Percentiles rank a stretch among this genome's conserved stretches.
phyloP scores from a whole-genome alignment of 75 land plant species.

The Picea glauca region DNA sequence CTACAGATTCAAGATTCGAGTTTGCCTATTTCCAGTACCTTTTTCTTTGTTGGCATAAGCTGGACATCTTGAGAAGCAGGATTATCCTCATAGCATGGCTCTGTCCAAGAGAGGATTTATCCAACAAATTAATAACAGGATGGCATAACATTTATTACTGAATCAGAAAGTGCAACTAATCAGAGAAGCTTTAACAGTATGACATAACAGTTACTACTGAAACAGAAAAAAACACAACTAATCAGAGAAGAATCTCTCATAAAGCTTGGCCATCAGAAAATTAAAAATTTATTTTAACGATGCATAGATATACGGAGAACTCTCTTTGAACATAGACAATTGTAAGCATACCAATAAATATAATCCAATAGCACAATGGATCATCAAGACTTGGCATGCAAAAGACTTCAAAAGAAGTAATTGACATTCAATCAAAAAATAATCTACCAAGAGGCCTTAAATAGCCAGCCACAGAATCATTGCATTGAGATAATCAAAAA shows the following conservation, averaged over 20 bases:
- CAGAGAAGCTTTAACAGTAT: neutral
- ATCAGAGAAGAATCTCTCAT: neutral
- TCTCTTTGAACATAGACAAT: no score
- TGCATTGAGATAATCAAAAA: neutral
- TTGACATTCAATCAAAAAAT: neutral
- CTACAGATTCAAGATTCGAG: neutral
- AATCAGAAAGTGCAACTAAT: neutral
- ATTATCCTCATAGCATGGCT: conserved; percentile 1
- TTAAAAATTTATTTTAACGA: no score
- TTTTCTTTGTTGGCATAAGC: conserved; percentile 5
- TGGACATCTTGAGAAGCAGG: neutral
- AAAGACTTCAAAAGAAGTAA: no score
- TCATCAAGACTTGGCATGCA: no score
- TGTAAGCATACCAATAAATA: no score
- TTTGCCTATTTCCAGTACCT: neutral
- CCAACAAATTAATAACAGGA: conserved; percentile 1
- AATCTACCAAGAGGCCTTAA: neutral
- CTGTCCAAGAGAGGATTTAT: conserved; percentile 2
- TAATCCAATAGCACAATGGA: no score
- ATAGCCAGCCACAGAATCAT: conserved; percentile 5
- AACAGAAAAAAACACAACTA: neutral
- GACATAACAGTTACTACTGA: neutral
- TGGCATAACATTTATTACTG: neutral
- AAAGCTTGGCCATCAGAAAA: neutral
- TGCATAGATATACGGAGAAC: no score